phyloP scores from a whole-genome alignment of 176 grass and related monocot species.

The Rhynchospora pubera region DNA sequence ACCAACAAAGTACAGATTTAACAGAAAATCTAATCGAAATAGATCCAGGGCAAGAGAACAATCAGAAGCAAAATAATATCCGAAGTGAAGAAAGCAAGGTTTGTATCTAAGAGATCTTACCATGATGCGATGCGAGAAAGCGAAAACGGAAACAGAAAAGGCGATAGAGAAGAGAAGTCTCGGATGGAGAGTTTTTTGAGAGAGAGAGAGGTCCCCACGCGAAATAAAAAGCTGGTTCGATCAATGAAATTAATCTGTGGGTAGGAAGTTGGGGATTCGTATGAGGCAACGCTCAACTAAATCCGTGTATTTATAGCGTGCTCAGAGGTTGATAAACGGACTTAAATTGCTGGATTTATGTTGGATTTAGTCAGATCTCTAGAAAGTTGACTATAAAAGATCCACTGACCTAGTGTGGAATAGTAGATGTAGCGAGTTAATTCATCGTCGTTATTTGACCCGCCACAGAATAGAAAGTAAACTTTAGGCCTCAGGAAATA shows the following conservation, averaged over 20 bases:
- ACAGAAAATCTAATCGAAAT: not conserved
- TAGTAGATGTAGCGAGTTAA: not conserved
- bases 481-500: too few species aligned
- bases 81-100: not conserved
- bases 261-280: not conserved
- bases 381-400: not conserved
- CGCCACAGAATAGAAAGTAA: not conserved
- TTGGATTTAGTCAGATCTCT: not conserved
- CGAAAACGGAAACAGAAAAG: not conserved
- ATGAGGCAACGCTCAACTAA: not conserved
- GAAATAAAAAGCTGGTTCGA: not conserved
- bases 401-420: not conserved
- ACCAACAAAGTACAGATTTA: not conserved
- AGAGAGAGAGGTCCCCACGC: not conserved
- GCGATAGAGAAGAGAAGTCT: not conserved
- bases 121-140: slow-evolving; percentile 10
- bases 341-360: not conserved
- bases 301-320: slow-evolving; percentile 4
- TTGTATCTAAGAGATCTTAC: slow-evolving; percentile 1
- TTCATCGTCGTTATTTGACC: not conserved
- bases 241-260: slow-evolving; percentile 4
- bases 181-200: not conserved
- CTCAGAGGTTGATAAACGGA: not conserved
- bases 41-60: not conserved
- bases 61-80: not conserved